A percentile compares a stretch with the other conserved stretches of the same genome.
phyloP scores from a whole-genome alignment of 1,284 basidiomycete genomes.

The Papiliotrema nemorosa region DNA sequence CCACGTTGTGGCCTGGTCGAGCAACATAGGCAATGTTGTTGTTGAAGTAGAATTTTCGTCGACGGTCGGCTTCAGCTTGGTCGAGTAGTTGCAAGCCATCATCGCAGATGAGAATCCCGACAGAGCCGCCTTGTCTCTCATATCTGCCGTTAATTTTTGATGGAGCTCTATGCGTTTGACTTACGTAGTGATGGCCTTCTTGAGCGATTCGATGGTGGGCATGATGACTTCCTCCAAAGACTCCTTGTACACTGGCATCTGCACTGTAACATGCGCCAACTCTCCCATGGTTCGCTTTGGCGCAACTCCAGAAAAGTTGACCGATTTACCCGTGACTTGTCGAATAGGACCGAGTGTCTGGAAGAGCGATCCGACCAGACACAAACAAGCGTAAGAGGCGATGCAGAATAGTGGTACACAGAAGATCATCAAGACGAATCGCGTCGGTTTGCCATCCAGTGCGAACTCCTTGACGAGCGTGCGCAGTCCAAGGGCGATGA shows the following conservation, averaged over 20 bases:
- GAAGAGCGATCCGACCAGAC: constrained; percentile 23
- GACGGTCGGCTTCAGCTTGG: constrained; percentile 62
- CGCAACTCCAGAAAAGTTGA: constrained; percentile 53
- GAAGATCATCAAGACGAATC: constrained; percentile 52
- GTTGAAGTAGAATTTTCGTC: constrained; percentile 72
- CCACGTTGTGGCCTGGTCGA: constrained; percentile 66
- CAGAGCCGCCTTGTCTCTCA: constrained; percentile 51
- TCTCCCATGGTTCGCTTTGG: constrained; percentile 53
- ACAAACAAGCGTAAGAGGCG: constrained; percentile 35
- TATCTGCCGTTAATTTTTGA: constrained; percentile 29
- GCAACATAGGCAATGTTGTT: constrained; percentile 82
- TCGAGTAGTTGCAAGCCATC: constrained; percentile 66
- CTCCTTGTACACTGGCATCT: constrained; percentile 62
- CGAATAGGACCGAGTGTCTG: constrained; percentile 53
- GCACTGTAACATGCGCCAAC: constrained; percentile 57
- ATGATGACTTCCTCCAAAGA: constrained; percentile 53
- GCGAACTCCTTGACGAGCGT: constrained; percentile 52
- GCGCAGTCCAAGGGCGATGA: constrained; percentile 36
- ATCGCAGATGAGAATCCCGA: constrained; percentile 40
- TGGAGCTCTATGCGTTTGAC: neutral
- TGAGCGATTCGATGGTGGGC: constrained; percentile 73
- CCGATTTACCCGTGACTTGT: constrained; percentile 55
- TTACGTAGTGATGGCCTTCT: constrained; percentile 74
- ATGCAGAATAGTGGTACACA: constrained; percentile 54
- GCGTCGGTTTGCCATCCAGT: constrained; percentile 53